Evolutionary conservation across 108 stramenopile genomes (phyloP), one percentile per base, ranked within the genome.

Genomic region (Thalassiosira profunda): DNA sequence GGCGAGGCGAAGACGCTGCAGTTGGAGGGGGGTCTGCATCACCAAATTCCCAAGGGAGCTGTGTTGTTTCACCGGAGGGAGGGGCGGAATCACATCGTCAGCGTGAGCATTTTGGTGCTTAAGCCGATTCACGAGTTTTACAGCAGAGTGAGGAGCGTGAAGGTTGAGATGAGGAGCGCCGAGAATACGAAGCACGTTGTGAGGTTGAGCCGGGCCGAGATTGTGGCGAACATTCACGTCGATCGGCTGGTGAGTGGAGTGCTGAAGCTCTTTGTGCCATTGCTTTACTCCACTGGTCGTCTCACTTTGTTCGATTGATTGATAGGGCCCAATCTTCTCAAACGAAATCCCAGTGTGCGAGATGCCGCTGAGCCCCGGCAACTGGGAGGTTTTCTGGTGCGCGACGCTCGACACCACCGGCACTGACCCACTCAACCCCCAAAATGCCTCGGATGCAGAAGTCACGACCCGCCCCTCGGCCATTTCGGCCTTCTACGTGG

Each of bases 91-190:
- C 23, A 46, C 24, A 30, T 31, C 18, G 34, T 59, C 11, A 33
- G 36, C 31, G 58, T 75, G 17, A 35, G 49, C 24, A 42, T 75
- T 25, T 15, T 30, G 26, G 55, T 59, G 8, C 58, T 47, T n/a
- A 29, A 59, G 15, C 74, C 74, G 37, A 52, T 60, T 20, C 34
- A 67, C 45, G 74, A 75, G 35, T 75, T 75, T 30, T 75, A 75
- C 40, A 31, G 65, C 14, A 49, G 65, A 35, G 58, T 75, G 30
- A 52, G 51, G 4, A 58, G 64, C 25, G 46, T 75, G 1, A 31
- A 20, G 5, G 65, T 75, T 12, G 33, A 53, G 14, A 29, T 67
- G 21, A 53, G n/a, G n/a, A n/a, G n/a, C 11, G 33, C 54, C 49
- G 17, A 54, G 65, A 15, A 20, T 17, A 46, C 37, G 58, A 36